Percentiles rank a stretch among this genome's conserved stretches.
These are phyloP conservation scores for Teratosphaeriaceae sp. DNA, from an alignment of 2,329 filamentous ascomycete species.

Conservation along the genomic window DNA sequence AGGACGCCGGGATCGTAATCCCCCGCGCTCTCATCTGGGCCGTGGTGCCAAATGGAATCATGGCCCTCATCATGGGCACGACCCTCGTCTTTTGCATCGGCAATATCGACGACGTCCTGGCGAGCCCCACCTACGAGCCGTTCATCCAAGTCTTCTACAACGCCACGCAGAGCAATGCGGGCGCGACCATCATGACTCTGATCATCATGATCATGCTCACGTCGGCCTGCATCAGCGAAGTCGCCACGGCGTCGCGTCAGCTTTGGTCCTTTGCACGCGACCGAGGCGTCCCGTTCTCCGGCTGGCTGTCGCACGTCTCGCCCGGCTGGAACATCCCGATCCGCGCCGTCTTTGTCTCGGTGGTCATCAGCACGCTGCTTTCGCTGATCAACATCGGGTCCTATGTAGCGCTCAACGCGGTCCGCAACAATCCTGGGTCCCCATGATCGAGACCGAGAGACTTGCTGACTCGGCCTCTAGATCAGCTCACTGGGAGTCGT, in stretches of 20 bases:
- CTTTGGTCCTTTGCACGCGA: slow-evolving; percentile 36
- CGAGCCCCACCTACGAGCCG: slow-evolving; percentile 29
- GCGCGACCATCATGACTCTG: not conserved
- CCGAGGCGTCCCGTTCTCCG: slow-evolving; percentile 6
- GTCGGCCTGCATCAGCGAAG: slow-evolving; percentile 12
- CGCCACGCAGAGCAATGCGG: slow-evolving; percentile 10
- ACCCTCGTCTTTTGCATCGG: slow-evolving; percentile 35
- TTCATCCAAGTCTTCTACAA: slow-evolving; percentile 31
- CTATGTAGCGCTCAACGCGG: slow-evolving; percentile 35
- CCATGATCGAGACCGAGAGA: no score
- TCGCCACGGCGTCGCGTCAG: slow-evolving; percentile 33
- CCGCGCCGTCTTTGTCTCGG: slow-evolving; percentile 18
- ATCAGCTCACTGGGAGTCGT: slow-evolving; percentile 8
- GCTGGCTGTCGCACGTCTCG: slow-evolving; percentile 6
- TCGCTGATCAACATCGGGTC: slow-evolving; percentile 32
- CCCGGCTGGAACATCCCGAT: slow-evolving; percentile 19
- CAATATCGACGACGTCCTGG: slow-evolving; percentile 24
- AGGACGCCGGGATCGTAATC: slow-evolving; percentile 29
- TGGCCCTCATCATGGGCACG: slow-evolving; percentile 37
- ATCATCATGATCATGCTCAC: slow-evolving; percentile 28
- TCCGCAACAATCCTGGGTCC: no score
- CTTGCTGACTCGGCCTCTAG: no score
- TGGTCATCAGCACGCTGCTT: slow-evolving; percentile 21
- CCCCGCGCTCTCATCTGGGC: slow-evolving; percentile 40
- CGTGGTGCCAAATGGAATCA: slow-evolving; percentile 36